Base-by-base conservation (phyloP, 2,329 filamentous ascomycete species). In the Chaetomium olivaceum region DNA sequence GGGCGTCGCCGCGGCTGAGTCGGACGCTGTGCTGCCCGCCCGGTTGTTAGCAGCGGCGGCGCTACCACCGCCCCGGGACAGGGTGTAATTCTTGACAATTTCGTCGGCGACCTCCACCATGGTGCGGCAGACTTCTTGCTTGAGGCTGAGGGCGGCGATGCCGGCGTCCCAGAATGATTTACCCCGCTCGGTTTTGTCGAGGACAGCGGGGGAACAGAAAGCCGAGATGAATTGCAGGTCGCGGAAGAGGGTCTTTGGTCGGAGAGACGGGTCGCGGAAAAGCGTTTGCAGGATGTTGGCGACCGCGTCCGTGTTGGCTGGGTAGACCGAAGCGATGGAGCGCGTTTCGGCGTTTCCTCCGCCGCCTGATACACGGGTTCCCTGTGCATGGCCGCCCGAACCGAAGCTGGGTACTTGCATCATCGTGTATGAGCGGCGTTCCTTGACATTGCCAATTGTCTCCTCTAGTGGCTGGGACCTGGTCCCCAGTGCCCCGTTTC, bases 131-230 rank as follows among this genome's bases (percentile, higher is more conserved):
- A 95, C 88, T 70, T 97, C 92, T 70, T 92, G 88, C 77, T 97
- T 98, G 61, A 97, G 84, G 43, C 88, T 87, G n/a, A 97, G 82
- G 1, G 94, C 93, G 0, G 95, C 94, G 6, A 97, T 84, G 0
- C 91, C 92, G 29, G 93, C 90, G 72, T 97, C 92, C 86, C 93
- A 91, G 76, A 98, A 98, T 0, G 93, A 92, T 71, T 93, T 95
- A 59, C 85, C 87, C 2, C 81, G 82, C 50, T 89, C 87, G 0
- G 85, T 85, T 70, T 83, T 84, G 72, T 90, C 88, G 8, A 91
- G 78, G 1, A 88, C 79, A 0, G 82, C 79, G 1, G 86, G 76
- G 5, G 87, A 84, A 3, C 90, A 86, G 72, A 90, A 89, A 0
- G 87, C 83, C 0, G 87, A 86, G 67, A 91, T 89, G 69, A 88